A percentile compares a stretch with the other conserved stretches of the same genome.
Evolutionary conservation across 2,329 filamentous ascomycete species (phyloP).

Genomic region (Aciculosporium take): DNA sequence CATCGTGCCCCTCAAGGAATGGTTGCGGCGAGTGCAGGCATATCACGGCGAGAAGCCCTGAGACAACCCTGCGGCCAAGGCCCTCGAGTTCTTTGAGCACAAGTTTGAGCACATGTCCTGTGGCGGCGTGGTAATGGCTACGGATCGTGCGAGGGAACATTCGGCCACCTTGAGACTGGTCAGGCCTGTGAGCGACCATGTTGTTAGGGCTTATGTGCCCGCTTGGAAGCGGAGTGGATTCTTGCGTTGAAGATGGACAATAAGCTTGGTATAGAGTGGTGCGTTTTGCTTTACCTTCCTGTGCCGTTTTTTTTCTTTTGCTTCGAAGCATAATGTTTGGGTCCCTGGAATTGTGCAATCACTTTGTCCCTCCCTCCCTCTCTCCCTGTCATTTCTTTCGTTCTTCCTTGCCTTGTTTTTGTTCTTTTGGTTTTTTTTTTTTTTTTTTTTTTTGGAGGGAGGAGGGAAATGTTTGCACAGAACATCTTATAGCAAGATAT

Average conservation of each 20-base stretch:
- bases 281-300: too few species aligned
- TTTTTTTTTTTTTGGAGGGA: too few species aligned
- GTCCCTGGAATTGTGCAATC: too few species aligned
- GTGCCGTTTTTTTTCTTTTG: too few species aligned
- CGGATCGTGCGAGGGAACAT: conserved; percentile 1
- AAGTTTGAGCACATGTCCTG: conserved; percentile 2
- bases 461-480: too few species aligned
- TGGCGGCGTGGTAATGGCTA: not conserved
- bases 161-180: not conserved
- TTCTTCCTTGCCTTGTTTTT: too few species aligned
- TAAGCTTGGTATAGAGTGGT: too few species aligned
- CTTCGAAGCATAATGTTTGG: too few species aligned
- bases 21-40: not conserved
- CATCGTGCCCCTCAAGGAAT: conserved; percentile 1
- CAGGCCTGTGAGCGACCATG: not conserved
- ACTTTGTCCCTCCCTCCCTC: too few species aligned
- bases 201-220: not conserved
- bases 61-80: not conserved
- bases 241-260: not conserved
- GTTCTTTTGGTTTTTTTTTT: too few species aligned
- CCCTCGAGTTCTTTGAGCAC: not conserved
- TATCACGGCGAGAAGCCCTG: not conserved
- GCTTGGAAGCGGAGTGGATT: not conserved
- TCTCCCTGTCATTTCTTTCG: too few species aligned
- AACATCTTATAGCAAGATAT: too few species aligned